A percentile compares a stretch with the other conserved stretches of the same genome.
Evolutionary conservation across 2,329 filamentous ascomycete species (phyloP).

Genomic region (Pezicula neosporulosa): DNA sequence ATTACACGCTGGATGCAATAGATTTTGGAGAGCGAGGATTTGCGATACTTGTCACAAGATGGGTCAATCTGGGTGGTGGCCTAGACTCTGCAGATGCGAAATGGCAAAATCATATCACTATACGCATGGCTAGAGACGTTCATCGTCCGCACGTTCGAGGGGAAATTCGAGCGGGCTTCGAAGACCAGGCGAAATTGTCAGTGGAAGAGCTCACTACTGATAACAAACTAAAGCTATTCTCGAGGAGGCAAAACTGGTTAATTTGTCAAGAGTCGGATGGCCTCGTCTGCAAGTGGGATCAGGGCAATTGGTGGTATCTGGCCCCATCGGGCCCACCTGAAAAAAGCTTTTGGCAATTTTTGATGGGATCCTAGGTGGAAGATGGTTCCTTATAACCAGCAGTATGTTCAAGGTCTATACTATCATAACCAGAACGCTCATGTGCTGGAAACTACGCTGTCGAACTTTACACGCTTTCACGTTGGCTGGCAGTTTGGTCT

Average conservation of each 20-base stretch:
- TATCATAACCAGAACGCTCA: neutral
- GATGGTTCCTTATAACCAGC: constrained; percentile 4
- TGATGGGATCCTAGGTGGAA: neutral
- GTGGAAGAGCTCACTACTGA: constrained; percentile 15
- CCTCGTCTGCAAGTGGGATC: neutral
- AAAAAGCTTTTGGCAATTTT: constrained; percentile 1
- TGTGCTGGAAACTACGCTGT: too few species aligned
- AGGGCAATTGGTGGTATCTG: constrained; percentile 5
- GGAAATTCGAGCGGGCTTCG: constrained; percentile 11
- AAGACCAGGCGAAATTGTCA: constrained; percentile 9
- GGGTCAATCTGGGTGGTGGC: constrained; percentile 15
- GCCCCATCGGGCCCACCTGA: constrained; percentile 1
- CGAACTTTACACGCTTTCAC: too few species aligned
- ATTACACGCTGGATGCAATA: constrained; percentile 11
- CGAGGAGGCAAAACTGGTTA: neutral
- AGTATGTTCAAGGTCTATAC: constrained; percentile 4
- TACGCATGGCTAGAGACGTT: constrained; percentile 5
- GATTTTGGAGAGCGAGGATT: constrained; percentile 10
- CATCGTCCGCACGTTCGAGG: constrained; percentile 6
- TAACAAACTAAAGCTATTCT: constrained; percentile 12
- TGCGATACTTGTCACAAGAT: constrained; percentile 10
- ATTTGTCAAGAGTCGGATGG: constrained; percentile 6
- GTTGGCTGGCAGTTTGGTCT: too few species aligned
- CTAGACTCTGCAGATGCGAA: constrained; percentile 11
- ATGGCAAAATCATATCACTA: constrained; percentile 11